A percentile compares a stretch with the other conserved stretches of the same genome.
phyloP scores from a whole-genome alignment of 164 flowering plant genomes.

The Euptelea pleiosperma region DNA sequence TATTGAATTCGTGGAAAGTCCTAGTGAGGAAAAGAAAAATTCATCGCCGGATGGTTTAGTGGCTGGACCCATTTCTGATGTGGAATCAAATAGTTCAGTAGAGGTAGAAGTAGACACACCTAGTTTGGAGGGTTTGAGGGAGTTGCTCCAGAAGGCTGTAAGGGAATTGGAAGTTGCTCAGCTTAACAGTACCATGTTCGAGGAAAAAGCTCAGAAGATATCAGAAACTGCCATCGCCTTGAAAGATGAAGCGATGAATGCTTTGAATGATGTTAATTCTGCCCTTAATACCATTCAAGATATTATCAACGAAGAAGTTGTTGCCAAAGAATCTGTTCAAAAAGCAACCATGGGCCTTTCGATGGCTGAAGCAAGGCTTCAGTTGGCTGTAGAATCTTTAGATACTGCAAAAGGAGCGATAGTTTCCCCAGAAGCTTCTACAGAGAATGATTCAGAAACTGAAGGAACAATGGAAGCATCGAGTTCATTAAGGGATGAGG shows the following conservation, averaged over 20 bases:
- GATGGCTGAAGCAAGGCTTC: constrained; percentile 85
- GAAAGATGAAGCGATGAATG: constrained; percentile 71
- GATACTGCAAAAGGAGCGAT: constrained; percentile 27
- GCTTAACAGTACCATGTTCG: constrained; percentile 79
- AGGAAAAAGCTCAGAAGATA: constrained; percentile 87
- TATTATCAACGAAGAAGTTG: constrained; percentile 51
- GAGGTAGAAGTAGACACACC: constrained; percentile 35
- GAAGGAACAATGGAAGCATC: constrained; percentile 22
- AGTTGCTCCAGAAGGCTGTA: constrained; percentile 58
- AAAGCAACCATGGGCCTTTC: constrained; percentile 85
- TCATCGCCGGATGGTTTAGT: neutral
- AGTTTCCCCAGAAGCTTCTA: constrained; percentile 25
- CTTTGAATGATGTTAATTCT: constrained; percentile 59
- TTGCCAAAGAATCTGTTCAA: constrained; percentile 78
- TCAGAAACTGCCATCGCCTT: constrained; percentile 88
- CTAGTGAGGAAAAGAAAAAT: constrained; percentile 20
- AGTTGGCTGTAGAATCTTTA: constrained; percentile 50
- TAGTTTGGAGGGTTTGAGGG: constrained; percentile 66
- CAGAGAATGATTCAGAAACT: constrained; percentile 26
- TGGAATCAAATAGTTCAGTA: constrained; percentile 19
- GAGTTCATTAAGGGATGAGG: constrained; percentile 26
- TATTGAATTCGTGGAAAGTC: constrained; percentile 30
- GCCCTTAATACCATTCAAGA: constrained; percentile 50
- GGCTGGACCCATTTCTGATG: constrained; percentile 13
- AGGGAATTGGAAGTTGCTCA: constrained; percentile 81